Evolutionary conservation across 257 asterid species (phyloP), one percentile per base, ranked within the genome.

Genomic region (Galeopsis tetrahit): DNA sequence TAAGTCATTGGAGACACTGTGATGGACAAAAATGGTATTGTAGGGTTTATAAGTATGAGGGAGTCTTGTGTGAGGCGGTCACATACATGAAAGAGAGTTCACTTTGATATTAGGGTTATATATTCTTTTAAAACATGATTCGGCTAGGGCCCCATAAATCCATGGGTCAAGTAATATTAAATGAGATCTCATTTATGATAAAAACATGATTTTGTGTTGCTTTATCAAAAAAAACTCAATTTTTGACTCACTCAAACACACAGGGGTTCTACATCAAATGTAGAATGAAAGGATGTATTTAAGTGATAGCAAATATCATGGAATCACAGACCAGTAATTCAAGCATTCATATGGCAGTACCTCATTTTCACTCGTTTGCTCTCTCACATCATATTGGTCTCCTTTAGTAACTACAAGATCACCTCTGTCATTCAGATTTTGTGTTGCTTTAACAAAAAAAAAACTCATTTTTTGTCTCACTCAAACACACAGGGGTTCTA

Each of bases 321-420:
- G 53, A n/a, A 48, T n/a, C 56, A 49, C 56, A 49, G 28, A 49
- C 28, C 17, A 57, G 61, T 70, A 57, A 44, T 42, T 56, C 34
- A 57, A 57, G 59, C 17, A 70, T 57, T 57, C 35, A 7, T 57
- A 31, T n/a, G 13, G 68, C n/a, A 7, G 43, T 52, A 73, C 98
- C 97, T 89, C 99, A 74, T 89, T 94, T 66, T 90, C 96, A 68
- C 73, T 42, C 10, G 96, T 85, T 11, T 80, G 79, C 79, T 94
- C 99, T 79, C 97, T 83, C 63, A 94, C 99, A 77, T 94, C 96
- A 80, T 94, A 94, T 52, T 94, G 99, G 76, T 94, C 99, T 70
- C 99, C 99, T 83, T 94, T 94, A 78, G 99, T 94, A 59, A 94
- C 99, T 70, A 94, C 93, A 63, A 94, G 93, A 77, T 94, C 97